Conservation (phyloP, 345 rosid genomes). For the Raphanus sativus region DNA sequence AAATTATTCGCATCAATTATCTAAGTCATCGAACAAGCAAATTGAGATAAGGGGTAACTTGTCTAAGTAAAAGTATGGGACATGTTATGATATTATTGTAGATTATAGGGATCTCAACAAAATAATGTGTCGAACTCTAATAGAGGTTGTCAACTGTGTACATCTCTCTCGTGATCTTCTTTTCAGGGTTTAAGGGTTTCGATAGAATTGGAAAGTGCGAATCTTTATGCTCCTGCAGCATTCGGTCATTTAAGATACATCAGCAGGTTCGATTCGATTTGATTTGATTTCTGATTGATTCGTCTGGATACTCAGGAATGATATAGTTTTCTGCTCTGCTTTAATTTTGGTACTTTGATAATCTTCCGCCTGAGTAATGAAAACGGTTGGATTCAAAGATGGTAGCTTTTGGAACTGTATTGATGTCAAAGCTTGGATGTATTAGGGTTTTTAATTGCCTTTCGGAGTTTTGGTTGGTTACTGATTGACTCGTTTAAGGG, state of each 20-base stretch:
- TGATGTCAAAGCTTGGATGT: conserved; percentile 59
- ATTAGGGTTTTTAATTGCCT: neutral
- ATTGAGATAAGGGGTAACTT: neutral
- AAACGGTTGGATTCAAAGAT: conserved; percentile 26
- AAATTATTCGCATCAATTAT: neutral
- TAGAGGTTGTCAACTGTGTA: neutral
- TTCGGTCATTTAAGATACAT: neutral
- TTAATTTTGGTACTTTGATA: conserved; percentile 16
- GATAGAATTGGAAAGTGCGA: conserved; percentile 18
- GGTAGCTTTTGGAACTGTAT: conserved; percentile 70
- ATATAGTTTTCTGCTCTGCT: neutral
- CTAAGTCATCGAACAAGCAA: neutral
- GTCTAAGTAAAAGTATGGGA: neutral
- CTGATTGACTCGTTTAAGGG: conserved; percentile 1
- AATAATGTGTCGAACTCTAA: neutral
- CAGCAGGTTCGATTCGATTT: conserved; percentile 23
- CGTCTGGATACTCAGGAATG: neutral
- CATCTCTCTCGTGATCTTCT: neutral
- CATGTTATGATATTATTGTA: neutral
- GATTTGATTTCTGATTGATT: neutral
- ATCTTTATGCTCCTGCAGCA: conserved; percentile 14
- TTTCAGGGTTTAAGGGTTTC: conserved; percentile 31
- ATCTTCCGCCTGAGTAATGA: neutral
- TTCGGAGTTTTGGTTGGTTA: neutral
- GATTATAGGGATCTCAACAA: neutral